A percentile compares a stretch with the other conserved stretches of the same genome.
These are phyloP conservation scores for Malus sieversii DNA, from an alignment of 306 rosid species.

Conservation along the genomic window DNA sequence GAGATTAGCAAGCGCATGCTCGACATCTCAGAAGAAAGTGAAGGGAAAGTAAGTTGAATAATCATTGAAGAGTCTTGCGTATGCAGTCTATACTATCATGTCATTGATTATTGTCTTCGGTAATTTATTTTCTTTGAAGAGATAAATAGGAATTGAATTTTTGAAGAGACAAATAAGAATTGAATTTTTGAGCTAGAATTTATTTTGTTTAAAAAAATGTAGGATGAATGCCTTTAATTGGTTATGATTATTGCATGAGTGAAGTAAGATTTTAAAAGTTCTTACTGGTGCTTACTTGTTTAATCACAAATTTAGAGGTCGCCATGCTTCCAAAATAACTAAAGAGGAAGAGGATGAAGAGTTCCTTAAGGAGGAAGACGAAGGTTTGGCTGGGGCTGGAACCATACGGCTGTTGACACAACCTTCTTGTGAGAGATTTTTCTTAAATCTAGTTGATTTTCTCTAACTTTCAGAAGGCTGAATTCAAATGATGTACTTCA, in stretches of 20 bases:
- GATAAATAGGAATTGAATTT: not conserved
- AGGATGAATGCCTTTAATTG: not conserved
- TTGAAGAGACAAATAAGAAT: no score
- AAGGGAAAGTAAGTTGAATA: slow-evolving; percentile 58
- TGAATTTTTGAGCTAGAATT: not conserved
- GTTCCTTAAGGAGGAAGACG: slow-evolving; percentile 95
- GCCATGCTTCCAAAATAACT: slow-evolving; percentile 93
- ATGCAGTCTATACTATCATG: not conserved
- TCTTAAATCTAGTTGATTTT: not conserved
- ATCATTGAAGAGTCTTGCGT: not conserved
- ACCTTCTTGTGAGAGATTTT: slow-evolving; percentile 65
- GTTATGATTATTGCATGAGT: not conserved
- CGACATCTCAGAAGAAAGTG: slow-evolving; percentile 60
- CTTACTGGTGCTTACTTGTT: slow-evolving; percentile 5
- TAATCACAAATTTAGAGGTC: slow-evolving; percentile 53
- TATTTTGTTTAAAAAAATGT: not conserved
- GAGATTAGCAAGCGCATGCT: no score
- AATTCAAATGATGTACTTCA: not conserved
- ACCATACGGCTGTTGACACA: slow-evolving; percentile 73
- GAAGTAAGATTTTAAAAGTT: not conserved
- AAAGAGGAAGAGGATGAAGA: slow-evolving; percentile 99
- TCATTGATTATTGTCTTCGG: not conserved
- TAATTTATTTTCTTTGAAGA: not conserved
- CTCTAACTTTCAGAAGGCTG: not conserved
- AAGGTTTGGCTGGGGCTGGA: slow-evolving; percentile 56